Evolutionary conservation across 2,329 filamentous ascomycete species (phyloP).

Genomic region (Fusarium xyrophilum): DNA sequence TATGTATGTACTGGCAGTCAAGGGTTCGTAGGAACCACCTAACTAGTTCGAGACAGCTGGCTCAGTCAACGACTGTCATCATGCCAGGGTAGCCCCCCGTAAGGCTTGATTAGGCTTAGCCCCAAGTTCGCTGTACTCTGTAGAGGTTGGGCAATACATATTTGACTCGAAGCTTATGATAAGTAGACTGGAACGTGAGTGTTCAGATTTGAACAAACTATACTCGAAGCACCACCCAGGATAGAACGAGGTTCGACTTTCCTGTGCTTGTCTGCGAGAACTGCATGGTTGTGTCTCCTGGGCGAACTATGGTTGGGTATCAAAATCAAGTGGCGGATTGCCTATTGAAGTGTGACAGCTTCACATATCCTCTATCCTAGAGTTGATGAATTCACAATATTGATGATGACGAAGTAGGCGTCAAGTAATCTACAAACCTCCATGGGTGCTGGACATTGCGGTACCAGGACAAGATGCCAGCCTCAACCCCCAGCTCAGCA

Average conservation of each 20-base stretch:
- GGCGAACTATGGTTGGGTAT: background rate
- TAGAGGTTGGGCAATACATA: slow-evolving; percentile 12
- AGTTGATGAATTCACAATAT: background rate
- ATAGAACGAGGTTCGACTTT: background rate
- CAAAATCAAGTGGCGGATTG: background rate
- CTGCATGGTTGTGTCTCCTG: background rate
- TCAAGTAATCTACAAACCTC: background rate
- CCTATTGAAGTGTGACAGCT: background rate
- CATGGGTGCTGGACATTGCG: slow-evolving; percentile 1
- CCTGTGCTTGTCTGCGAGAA: background rate
- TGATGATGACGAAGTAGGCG: slow-evolving; percentile 6
- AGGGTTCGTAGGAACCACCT: slow-evolving; percentile 39
- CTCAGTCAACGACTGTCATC: slow-evolving; percentile 30
- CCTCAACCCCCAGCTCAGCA: slow-evolving; percentile 11
- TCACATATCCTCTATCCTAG: background rate
- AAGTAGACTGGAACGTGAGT: background rate
- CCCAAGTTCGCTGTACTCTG: slow-evolving; percentile 6
- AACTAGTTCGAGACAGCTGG: slow-evolving; percentile 38
- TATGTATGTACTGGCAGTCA: slow-evolving; percentile 25
- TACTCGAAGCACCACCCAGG: slow-evolving; percentile 2
- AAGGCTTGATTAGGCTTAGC: slow-evolving; percentile 19
- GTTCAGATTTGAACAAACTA: slow-evolving; percentile 2
- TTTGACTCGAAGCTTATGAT: slow-evolving; percentile 6
- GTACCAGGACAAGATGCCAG: slow-evolving; percentile 9
- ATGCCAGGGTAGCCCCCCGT: slow-evolving; percentile 23